Evolutionary conservation across 2,329 filamentous ascomycete genomes (phyloP).

Genomic region (Penicillium griseofulvum): DNA sequence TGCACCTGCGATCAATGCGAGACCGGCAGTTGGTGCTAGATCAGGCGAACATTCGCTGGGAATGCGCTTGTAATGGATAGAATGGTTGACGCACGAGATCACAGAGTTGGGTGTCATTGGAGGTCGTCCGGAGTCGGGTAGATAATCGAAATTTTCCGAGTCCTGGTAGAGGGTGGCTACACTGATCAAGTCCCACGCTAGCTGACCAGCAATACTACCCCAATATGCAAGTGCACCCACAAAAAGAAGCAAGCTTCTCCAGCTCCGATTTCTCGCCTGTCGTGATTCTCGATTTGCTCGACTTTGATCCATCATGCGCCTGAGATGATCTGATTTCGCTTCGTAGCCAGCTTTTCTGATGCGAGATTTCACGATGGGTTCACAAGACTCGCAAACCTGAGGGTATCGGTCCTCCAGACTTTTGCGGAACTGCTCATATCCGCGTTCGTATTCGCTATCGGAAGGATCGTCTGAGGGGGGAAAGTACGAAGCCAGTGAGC

Average conservation of each 20-base stretch:
- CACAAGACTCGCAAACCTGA: slow-evolving; percentile 79
- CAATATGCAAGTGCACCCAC: slow-evolving; percentile 45
- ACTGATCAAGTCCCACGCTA: slow-evolving; percentile 43
- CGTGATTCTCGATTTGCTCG: slow-evolving; percentile 36
- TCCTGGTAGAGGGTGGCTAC: slow-evolving; percentile 25
- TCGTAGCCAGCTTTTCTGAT: slow-evolving; percentile 73
- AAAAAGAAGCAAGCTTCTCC: slow-evolving; percentile 45
- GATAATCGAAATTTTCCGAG: not conserved
- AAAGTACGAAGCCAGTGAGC: slow-evolving; percentile 76
- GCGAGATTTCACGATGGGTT: slow-evolving; percentile 67
- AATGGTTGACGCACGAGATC: slow-evolving; percentile 22
- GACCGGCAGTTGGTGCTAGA: slow-evolving; percentile 35
- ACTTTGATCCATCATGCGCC: slow-evolving; percentile 69
- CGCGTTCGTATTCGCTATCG: slow-evolving; percentile 65
- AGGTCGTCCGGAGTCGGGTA: slow-evolving; percentile 3
- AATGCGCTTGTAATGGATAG: slow-evolving; percentile 19
- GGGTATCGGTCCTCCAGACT: slow-evolving; percentile 81
- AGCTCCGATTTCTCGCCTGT: slow-evolving; percentile 38
- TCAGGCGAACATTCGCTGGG: slow-evolving; percentile 30
- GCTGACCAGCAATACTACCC: slow-evolving; percentile 44
- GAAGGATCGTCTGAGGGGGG: slow-evolving; percentile 64
- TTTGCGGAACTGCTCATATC: slow-evolving; percentile 67
- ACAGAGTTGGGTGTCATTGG: slow-evolving; percentile 17
- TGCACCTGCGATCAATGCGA: slow-evolving; percentile 43
- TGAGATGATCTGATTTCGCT: slow-evolving; percentile 77